These are phyloP conservation scores for Pseudonitzschia multiseries DNA, from an alignment of 108 stramenopile genomes.

Conservation along the genomic window DNA sequence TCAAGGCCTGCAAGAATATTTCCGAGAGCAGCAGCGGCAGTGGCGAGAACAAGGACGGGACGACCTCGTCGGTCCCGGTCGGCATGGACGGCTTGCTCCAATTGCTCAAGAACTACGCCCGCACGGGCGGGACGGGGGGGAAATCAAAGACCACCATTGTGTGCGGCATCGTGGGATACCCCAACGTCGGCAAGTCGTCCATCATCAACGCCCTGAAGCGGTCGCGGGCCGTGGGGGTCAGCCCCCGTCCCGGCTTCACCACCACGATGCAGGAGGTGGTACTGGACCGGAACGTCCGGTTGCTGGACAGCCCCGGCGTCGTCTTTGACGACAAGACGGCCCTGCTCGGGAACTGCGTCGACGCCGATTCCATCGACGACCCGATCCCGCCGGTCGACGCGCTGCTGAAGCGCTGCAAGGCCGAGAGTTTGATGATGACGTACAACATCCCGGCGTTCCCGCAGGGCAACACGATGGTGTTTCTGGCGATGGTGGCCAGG, in stretches of 20 bases:
- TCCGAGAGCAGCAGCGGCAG: too few relatives aligned
- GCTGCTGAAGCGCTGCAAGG: conserved; percentile 82
- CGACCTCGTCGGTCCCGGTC: conserved; percentile 67
- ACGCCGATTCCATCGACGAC: conserved; percentile 91
- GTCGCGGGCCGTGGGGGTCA: conserved; percentile 91
- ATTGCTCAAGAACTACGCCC: conserved; percentile 97
- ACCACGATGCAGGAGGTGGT: conserved; percentile 95
- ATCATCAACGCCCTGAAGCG: conserved; percentile 96
- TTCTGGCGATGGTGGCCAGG: conserved; percentile 93
- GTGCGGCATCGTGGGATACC: conserved; percentile 86
- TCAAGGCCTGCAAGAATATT: conserved; percentile 80
- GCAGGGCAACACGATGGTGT: conserved; percentile 76
- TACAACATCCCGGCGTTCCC: conserved; percentile 86
- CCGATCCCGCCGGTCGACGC: conserved; percentile 89
- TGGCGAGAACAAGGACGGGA: conserved; percentile 51
- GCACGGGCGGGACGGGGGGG: conserved; percentile 60
- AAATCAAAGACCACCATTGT: conserved; percentile 87
- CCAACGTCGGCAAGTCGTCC: conserved; percentile 93
- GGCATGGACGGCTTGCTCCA: conserved; percentile 95
- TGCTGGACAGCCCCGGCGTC: conserved; percentile 98
- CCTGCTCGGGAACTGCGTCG: conserved; percentile 90
- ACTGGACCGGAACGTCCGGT: conserved; percentile 92
- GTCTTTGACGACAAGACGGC: conserved; percentile 84
- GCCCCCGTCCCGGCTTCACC: conserved; percentile 95
- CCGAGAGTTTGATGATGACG: conserved; percentile 89